A percentile compares a stretch with the other conserved stretches of the same genome.
phyloP scores from a whole-genome alignment of 2,329 filamentous ascomycete species.

The Alternaria ethzedia region DNA sequence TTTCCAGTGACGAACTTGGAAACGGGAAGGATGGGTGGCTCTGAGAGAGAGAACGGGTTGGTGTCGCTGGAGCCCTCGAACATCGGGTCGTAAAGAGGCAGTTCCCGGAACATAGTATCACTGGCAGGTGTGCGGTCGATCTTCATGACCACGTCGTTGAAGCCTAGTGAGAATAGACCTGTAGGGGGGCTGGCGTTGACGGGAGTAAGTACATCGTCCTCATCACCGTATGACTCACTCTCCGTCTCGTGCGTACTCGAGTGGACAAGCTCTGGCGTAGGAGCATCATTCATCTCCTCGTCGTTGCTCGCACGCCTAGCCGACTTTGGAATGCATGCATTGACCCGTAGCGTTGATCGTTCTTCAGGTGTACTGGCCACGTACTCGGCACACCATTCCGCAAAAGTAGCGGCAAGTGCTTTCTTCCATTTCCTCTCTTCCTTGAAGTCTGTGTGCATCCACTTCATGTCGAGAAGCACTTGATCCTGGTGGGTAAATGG shows the following conservation, averaged over 20 bases:
- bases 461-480: slow-evolving; percentile 88
- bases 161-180: slow-evolving; percentile 81
- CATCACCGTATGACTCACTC: slow-evolving; percentile 47
- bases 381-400: slow-evolving; percentile 84
- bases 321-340: slow-evolving; percentile 50
- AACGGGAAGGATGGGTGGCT: slow-evolving; percentile 73
- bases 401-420: slow-evolving; percentile 78
- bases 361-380: slow-evolving; percentile 69
- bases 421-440: slow-evolving; percentile 96
- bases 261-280: slow-evolving; percentile 48
- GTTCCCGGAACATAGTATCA: slow-evolving; percentile 77
- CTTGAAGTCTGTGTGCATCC: slow-evolving; percentile 96
- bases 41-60: slow-evolving; percentile 41
- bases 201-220: slow-evolving; percentile 51
- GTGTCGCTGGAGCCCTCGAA: slow-evolving; percentile 41
- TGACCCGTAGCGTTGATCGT: slow-evolving; percentile 72
- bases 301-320: slow-evolving; percentile 16
- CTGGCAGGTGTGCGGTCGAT: slow-evolving; percentile 75
- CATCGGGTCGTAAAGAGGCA: slow-evolving; percentile 73
- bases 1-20: slow-evolving; percentile 87
- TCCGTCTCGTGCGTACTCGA: slow-evolving; percentile 48
- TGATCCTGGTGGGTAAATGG: slow-evolving; percentile 84
- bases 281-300: slow-evolving; percentile 47
- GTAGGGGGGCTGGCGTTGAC: slow-evolving; percentile 66
- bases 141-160: slow-evolving; percentile 81